phyloP scores from a whole-genome alignment of 495 filamentous ascomycete genomes.

The Penicillium paradoxum region DNA sequence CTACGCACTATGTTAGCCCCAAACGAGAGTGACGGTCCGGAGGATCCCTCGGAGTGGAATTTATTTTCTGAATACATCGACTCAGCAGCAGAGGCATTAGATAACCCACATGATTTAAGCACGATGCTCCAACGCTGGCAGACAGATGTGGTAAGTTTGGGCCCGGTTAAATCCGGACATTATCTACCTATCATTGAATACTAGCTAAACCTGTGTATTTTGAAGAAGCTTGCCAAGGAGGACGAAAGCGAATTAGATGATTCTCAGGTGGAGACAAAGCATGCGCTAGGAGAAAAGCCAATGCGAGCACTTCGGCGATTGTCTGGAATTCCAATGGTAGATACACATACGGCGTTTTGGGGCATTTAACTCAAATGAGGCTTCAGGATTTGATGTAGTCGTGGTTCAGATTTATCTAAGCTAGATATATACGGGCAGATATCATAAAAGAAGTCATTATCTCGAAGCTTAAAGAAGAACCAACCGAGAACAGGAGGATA shows the following conservation, averaged over 20 bases:
- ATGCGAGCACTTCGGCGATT: neutral
- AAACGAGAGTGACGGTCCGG: constrained; percentile 9
- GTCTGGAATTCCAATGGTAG: neutral
- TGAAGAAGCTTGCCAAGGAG: neutral
- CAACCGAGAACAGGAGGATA: too few relatives aligned
- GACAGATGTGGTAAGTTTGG: neutral
- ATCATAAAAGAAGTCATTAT: too few relatives aligned
- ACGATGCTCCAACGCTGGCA: neutral
- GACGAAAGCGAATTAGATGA: neutral
- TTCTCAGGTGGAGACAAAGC: neutral
- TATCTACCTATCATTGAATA: too few relatives aligned
- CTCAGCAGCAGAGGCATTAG: neutral
- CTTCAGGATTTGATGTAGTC: too few relatives aligned
- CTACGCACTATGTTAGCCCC: constrained; percentile 6
- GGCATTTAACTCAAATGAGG: too few relatives aligned
- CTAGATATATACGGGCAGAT: too few relatives aligned
- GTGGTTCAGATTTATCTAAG: too few relatives aligned
- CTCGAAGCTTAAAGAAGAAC: too few relatives aligned
- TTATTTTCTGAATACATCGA: constrained; percentile 8
- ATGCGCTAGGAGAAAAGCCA: neutral
- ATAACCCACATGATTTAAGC: neutral
- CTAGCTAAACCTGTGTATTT: too few relatives aligned
- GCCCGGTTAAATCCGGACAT: neutral
- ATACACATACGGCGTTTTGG: too few relatives aligned
- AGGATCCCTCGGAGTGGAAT: constrained; percentile 10